Evolutionary conservation across 768 basidiomycete genomes (phyloP).

Genomic region (Xerocomus brunneocitrinus): DNA sequence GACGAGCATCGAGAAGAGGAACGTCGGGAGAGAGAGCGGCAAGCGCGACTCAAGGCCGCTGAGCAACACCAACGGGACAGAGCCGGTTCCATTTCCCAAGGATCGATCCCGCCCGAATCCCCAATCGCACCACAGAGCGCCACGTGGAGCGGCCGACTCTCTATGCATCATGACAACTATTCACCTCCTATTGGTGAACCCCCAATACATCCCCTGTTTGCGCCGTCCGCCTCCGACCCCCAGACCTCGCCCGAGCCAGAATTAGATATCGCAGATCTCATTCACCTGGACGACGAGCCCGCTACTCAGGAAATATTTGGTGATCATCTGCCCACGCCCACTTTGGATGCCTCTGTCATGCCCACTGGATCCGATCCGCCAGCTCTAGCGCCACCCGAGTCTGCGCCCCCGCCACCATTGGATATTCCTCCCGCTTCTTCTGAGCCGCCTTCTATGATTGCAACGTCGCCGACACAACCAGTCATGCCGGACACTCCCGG

Average conservation of each 20-base stretch:
- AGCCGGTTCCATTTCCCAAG: conserved; percentile 41
- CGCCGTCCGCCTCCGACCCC: conserved; percentile 38
- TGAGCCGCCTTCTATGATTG: conserved; percentile 20
- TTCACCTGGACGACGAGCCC: conserved; percentile 70
- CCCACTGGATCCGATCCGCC: conserved; percentile 6
- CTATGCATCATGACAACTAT: conserved; percentile 31
- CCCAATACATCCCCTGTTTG: conserved; percentile 33
- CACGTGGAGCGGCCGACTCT: conserved; percentile 62
- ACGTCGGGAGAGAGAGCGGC: conserved; percentile 64
- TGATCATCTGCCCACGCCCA: conserved; percentile 16
- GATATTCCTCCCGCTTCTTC: conserved; percentile 45
- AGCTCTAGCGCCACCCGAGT: not conserved
- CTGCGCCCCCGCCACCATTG: conserved; percentile 8
- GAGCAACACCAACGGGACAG: conserved; percentile 42
- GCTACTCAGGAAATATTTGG: conserved; percentile 30
- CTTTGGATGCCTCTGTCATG: conserved; percentile 12
- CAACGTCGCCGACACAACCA: conserved; percentile 20
- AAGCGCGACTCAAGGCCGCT: conserved; percentile 53
- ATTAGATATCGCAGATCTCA: conserved; percentile 68
- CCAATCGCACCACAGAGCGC: conserved; percentile 46
- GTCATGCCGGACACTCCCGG: conserved; percentile 42
- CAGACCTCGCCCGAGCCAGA: conserved; percentile 49
- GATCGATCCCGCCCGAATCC: conserved; percentile 71
- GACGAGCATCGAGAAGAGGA: conserved; percentile 56
- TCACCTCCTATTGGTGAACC: conserved; percentile 25